These are phyloP conservation scores for Gentiana straminea DNA, from an alignment of 257 asterid genomes.

Conservation along the genomic window DNA sequence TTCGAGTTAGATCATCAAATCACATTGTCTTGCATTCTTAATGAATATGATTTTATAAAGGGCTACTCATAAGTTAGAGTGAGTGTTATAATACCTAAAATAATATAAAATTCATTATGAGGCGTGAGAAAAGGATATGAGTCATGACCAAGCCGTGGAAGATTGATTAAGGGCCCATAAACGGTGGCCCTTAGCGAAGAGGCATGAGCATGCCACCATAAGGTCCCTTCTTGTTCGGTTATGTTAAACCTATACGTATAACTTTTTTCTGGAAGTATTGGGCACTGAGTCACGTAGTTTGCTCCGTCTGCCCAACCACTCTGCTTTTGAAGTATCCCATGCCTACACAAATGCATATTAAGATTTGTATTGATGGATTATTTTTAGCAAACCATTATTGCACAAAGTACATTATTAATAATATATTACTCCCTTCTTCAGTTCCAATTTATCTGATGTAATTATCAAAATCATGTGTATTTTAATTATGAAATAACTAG, in stretches of 20 bases:
- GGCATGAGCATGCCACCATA: slow-evolving; percentile 59
- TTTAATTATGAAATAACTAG: no score
- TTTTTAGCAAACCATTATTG: no score
- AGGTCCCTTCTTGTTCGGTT: slow-evolving; percentile 42
- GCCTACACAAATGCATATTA: slow-evolving; percentile 31
- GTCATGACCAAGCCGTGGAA: slow-evolving; percentile 23
- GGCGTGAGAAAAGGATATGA: slow-evolving; percentile 39
- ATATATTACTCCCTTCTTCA: no score
- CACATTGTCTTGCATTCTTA: no score
- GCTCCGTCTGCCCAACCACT: slow-evolving; percentile 68
- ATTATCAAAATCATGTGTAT: no score
- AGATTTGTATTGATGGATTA: no score
- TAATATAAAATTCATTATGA: slow-evolving; percentile 33
- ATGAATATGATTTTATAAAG: no score
- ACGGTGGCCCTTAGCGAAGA: slow-evolving; percentile 42
- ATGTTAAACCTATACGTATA: slow-evolving; percentile 34
- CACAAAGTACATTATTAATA: no score
- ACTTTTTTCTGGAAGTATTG: slow-evolving; percentile 38
- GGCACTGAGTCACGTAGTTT: slow-evolving; percentile 39
- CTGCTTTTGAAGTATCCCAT: slow-evolving; percentile 37
- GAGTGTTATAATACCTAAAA: slow-evolving; percentile 32
- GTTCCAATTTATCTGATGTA: no score
- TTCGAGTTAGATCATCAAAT: no score
- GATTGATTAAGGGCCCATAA: slow-evolving; percentile 39
- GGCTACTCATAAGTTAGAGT: no score